Conservation (phyloP, 352 stramenopile species). For the Thalassiosira livingstoniorum region DNA sequence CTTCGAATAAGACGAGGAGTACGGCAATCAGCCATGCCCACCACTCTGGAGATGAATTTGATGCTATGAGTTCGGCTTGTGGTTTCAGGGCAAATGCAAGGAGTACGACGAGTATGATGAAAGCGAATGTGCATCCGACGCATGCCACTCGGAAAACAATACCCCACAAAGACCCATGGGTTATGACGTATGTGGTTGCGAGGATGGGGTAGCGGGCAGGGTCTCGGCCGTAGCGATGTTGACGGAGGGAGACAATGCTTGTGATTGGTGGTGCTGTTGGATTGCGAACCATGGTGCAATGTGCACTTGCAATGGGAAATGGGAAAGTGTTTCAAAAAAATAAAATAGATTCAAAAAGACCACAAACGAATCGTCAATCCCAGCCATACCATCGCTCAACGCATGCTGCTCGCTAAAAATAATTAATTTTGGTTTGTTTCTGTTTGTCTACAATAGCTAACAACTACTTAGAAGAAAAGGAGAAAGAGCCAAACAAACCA, state of each 20-base stretch:
- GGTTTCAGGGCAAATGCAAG: constrained; percentile 39
- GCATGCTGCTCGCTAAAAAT: no score
- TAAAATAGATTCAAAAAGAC: no score
- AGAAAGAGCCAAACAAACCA: no score
- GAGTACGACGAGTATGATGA: constrained; percentile 44
- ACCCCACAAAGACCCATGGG: constrained; percentile 31
- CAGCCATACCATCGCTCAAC: no score
- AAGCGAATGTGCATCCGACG: constrained; percentile 21
- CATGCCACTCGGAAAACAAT: constrained; percentile 42
- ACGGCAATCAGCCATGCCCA: constrained; percentile 56
- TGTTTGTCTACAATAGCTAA: no score
- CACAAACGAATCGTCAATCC: no score
- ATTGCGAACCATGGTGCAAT: constrained; percentile 10
- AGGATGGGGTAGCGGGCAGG: constrained; percentile 44
- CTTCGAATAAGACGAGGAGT: constrained; percentile 46
- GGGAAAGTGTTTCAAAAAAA: no score
- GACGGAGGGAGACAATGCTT: constrained; percentile 16
- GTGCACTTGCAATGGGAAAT: no score
- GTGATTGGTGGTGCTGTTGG: constrained; percentile 5
- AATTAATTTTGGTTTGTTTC: no score
- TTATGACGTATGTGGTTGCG: constrained; percentile 30
- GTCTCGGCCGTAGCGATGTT: constrained; percentile 53
- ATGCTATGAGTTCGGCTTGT: constrained; percentile 46
- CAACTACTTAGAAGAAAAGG: no score
- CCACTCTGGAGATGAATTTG: constrained; percentile 43